phyloP scores from a whole-genome alignment of 305 asterid species.

The Lippia alba region DNA sequence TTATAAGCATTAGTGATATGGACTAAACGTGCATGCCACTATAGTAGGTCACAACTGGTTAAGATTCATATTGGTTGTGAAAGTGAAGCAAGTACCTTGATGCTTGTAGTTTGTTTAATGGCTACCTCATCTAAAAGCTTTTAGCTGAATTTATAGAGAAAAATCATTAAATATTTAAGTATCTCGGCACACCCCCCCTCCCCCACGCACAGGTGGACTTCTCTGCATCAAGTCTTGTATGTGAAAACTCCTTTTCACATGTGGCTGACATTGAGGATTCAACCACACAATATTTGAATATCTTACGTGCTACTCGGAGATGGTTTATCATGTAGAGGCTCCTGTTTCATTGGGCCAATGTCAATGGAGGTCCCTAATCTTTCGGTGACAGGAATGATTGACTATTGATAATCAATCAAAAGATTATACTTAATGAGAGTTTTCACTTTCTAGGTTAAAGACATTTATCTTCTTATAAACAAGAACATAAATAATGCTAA shows the following conservation, averaged over 20 bases:
- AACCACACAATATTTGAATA: no score
- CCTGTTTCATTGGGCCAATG: slow-evolving; percentile 16
- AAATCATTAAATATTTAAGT: no score
- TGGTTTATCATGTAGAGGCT: slow-evolving; percentile 12
- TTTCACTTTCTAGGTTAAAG: slow-evolving; percentile 24
- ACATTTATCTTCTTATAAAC: background rate
- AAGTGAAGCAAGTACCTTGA: slow-evolving; percentile 20
- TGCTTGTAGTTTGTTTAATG: slow-evolving; percentile 25
- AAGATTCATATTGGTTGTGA: slow-evolving; percentile 17
- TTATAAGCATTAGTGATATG: slow-evolving; percentile 20
- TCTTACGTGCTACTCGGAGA: background rate
- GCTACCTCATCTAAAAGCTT: background rate
- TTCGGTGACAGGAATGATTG: slow-evolving; percentile 18
- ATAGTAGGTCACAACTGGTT: slow-evolving; percentile 14
- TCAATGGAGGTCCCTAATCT: background rate
- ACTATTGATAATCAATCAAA: slow-evolving; percentile 11
- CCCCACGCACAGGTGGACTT: no score
- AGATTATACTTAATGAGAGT: slow-evolving; percentile 20
- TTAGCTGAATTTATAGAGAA: no score
- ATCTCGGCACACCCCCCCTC: no score
- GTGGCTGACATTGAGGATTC: no score
- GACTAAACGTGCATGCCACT: slow-evolving; percentile 32
- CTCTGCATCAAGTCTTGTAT: no score
- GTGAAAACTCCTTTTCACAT: no score
- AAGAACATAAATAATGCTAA: slow-evolving; percentile 1